Evolutionary conservation across 2,329 filamentous ascomycete species (phyloP).

Genomic region (Fusarium sublunatum): DNA sequence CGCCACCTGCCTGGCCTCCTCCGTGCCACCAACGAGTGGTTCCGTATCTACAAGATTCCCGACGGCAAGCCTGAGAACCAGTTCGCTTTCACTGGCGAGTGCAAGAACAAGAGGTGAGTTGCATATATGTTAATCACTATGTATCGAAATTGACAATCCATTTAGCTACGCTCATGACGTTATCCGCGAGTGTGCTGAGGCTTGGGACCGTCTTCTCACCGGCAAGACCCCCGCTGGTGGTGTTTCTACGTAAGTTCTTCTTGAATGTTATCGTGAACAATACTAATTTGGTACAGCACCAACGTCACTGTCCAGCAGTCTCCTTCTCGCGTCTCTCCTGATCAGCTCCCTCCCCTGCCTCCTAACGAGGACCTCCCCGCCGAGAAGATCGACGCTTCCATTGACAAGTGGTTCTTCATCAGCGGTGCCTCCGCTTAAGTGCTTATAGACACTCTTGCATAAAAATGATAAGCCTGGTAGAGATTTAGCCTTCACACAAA

Average conservation of each 20-base stretch:
- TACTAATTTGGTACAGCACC: conserved; percentile 67
- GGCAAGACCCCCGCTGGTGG: conserved; percentile 85
- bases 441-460: conserved; percentile 29
- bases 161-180: conserved; percentile 90
- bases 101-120: conserved; percentile 96
- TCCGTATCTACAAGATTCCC: conserved; percentile 99
- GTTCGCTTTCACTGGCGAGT: conserved; percentile 99
- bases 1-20: conserved; percentile 96
- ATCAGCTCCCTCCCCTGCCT: conserved; percentile 81
- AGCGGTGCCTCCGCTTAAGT: conserved; percentile 88
- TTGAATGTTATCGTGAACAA: background rate
- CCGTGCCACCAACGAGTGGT: conserved; percentile 99
- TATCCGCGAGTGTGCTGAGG: conserved; percentile 93
- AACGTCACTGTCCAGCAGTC: conserved; percentile 84
- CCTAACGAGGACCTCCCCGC: conserved; percentile 81
- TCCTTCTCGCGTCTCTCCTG: conserved; percentile 73
- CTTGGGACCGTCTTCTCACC: conserved; percentile 95
- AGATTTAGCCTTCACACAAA: conserved; percentile 35
- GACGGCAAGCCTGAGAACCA: conserved; percentile 99
- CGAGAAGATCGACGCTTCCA: conserved; percentile 92
- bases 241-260: conserved; percentile 78
- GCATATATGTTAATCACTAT: background rate
- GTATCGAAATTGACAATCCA: conserved; percentile 23
- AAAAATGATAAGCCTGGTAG: conserved; percentile 27
- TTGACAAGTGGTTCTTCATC: conserved; percentile 99